These are phyloP conservation scores for Colletotrichum viniferum DNA, from an alignment of 2,329 filamentous ascomycete genomes.

Conservation along the genomic window DNA sequence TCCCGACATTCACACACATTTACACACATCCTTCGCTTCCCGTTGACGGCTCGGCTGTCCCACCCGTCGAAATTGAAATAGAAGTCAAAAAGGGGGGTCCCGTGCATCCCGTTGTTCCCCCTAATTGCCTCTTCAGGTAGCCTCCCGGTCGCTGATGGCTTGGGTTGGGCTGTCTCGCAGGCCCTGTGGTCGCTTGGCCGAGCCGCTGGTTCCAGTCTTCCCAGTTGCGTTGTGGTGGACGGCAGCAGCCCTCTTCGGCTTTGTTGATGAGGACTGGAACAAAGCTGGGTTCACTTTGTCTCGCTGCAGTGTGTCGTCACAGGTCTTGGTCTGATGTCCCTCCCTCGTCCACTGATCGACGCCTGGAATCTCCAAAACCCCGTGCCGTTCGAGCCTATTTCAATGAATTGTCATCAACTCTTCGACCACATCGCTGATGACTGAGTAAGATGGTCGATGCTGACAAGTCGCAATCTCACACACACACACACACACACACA, in stretches of 20 bases:
- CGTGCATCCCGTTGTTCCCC: not conserved
- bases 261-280: not conserved
- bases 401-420: not conserved
- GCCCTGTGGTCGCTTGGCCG: not conserved
- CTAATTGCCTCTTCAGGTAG: not conserved
- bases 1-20: not conserved
- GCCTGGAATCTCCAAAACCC: not conserved
- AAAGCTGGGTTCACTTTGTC: not conserved
- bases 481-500: not conserved
- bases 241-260: not conserved
- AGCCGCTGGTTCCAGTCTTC: not conserved
- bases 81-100: constrained; percentile 17
- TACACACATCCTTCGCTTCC: not conserved
- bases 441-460: not conserved
- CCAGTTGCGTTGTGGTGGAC: not conserved
- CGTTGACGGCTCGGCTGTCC: constrained; percentile 1
- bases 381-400: constrained; percentile 10
- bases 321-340: not conserved
- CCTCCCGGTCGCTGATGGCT: not conserved
- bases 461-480: not conserved
- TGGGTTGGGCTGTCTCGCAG: not conserved
- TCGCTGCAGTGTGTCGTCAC: not conserved
- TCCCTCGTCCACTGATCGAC: not conserved
- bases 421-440: not conserved
- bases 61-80: constrained; percentile 10